These are phyloP conservation scores for Trichothecium roseum DNA, from an alignment of 2,329 filamentous ascomycete species.

Conservation along the genomic window DNA sequence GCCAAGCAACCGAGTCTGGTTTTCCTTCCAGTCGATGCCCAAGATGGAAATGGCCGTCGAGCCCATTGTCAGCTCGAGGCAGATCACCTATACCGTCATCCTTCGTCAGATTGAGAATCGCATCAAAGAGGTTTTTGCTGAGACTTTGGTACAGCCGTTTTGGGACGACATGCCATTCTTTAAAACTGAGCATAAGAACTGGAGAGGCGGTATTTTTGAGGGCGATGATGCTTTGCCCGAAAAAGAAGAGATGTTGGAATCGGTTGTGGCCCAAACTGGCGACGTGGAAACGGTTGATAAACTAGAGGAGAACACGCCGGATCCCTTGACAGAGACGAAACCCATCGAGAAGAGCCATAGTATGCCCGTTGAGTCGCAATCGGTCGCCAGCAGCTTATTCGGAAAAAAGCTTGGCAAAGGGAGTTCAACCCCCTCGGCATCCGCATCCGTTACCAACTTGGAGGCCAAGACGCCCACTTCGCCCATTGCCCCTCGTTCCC, in stretches of 20 bases:
- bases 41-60: slow-evolving; percentile 92
- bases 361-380: slow-evolving; percentile 22
- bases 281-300: slow-evolving; percentile 37
- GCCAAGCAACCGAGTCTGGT: slow-evolving; percentile 92
- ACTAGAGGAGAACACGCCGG: slow-evolving; percentile 26
- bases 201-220: slow-evolving; percentile 76
- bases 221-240: slow-evolving; percentile 36
- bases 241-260: slow-evolving; percentile 8
- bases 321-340: slow-evolving; percentile 27
- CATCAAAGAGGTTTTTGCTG: slow-evolving; percentile 87
- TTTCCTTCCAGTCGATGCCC: slow-evolving; percentile 87
- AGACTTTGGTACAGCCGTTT: slow-evolving; percentile 83
- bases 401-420: slow-evolving; percentile 35
- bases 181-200: slow-evolving; percentile 64
- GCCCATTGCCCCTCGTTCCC: slow-evolving; percentile 19
- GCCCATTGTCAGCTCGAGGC: slow-evolving; percentile 86
- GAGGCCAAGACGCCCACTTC: slow-evolving; percentile 32
- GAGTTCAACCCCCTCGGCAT: slow-evolving; percentile 16
- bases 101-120: slow-evolving; percentile 87
- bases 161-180: slow-evolving; percentile 96
- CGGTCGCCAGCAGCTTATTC: slow-evolving; percentile 32
- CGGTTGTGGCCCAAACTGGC: slow-evolving; percentile 24
- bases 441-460: slow-evolving; percentile 36
- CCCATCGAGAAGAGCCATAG: slow-evolving; percentile 47
- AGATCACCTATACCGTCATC: slow-evolving; percentile 91